Evolutionary conservation across 2,329 filamentous ascomycete species (phyloP).

Genomic region (Achaetomium macrosporum): DNA sequence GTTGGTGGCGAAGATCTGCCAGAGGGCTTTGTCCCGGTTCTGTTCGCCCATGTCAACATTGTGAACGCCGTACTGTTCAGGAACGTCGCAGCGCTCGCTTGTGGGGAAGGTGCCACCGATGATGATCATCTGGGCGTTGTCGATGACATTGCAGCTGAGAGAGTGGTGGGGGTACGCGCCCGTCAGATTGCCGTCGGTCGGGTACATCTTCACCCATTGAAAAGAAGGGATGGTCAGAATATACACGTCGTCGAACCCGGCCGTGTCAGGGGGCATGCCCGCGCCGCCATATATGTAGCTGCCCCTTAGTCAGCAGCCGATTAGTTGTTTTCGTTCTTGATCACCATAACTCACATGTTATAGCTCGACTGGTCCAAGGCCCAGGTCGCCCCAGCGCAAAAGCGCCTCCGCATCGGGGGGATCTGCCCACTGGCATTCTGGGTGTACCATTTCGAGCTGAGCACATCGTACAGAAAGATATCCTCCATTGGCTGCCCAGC

Average conservation of each 20-base stretch:
- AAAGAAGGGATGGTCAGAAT: conserved; percentile 58
- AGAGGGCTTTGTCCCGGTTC: conserved; percentile 40
- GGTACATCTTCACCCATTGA: conserved; percentile 54
- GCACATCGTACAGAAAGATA: conserved; percentile 56
- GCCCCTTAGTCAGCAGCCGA: not conserved
- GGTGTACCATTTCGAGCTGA: conserved; percentile 53
- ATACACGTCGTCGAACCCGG: conserved; percentile 57
- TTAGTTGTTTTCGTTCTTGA: not conserved
- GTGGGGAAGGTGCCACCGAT: conserved; percentile 55
- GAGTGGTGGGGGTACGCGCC: conserved; percentile 46
- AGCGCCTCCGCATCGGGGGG: conserved; percentile 49
- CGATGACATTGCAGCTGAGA: conserved; percentile 53
- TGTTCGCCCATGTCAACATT: conserved; percentile 49
- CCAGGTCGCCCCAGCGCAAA: conserved; percentile 57
- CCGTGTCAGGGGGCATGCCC: conserved; percentile 39
- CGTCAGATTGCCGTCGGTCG: conserved; percentile 34
- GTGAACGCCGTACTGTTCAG: conserved; percentile 48
- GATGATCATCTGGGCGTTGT: conserved; percentile 55
- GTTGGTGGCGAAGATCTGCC: conserved; percentile 46
- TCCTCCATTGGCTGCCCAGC: conserved; percentile 40
- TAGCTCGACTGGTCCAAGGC: conserved; percentile 55
- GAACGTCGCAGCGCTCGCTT: conserved; percentile 45
- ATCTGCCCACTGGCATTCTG: conserved; percentile 50
- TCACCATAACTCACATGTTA: conserved; percentile 47
- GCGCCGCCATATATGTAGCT: conserved; percentile 59